These are phyloP conservation scores for Parathielavia appendiculata DNA, from an alignment of 495 filamentous ascomycete genomes.

Conservation along the genomic window DNA sequence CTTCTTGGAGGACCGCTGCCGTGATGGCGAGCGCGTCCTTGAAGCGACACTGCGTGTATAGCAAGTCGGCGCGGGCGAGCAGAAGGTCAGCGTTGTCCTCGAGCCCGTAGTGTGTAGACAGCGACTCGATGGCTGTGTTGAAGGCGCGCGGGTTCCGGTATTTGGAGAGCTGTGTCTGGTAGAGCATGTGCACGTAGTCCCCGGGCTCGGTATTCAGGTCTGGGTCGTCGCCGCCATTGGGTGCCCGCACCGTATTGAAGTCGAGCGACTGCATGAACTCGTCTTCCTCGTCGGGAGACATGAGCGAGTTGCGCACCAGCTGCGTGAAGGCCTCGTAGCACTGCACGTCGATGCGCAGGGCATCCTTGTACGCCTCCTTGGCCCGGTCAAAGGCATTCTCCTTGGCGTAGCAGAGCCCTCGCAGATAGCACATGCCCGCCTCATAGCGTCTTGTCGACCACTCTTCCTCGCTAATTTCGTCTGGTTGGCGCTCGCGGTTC, in stretches of 20 bases:
- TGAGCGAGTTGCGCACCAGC: constrained; percentile 92
- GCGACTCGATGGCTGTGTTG: constrained; percentile 78
- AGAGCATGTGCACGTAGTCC: constrained; percentile 93
- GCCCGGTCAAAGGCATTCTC: constrained; percentile 96
- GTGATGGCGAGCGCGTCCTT: constrained; percentile 80
- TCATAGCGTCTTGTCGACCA: constrained; percentile 75
- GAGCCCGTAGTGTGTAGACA: constrained; percentile 90
- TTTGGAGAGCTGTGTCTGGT: constrained; percentile 93
- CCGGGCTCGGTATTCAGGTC: constrained; percentile 71
- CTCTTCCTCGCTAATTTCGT: constrained; percentile 62
- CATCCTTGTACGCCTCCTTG: constrained; percentile 97
- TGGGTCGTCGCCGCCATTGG: constrained; percentile 38
- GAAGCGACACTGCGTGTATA: constrained; percentile 94
- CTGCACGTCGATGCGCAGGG: constrained; percentile 92
- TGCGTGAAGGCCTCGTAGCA: constrained; percentile 98
- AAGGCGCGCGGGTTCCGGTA: constrained; percentile 84
- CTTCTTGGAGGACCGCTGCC: constrained; percentile 67
- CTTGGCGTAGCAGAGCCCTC: constrained; percentile 91
- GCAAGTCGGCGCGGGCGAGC: constrained; percentile 82
- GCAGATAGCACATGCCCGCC: constrained; percentile 93
- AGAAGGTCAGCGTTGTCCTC: constrained; percentile 83
- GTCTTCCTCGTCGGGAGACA: constrained; percentile 97
- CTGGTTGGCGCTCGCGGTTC: constrained; percentile 45
- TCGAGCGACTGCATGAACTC: constrained; percentile 85
- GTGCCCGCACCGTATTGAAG: constrained; percentile 70